Evolutionary conservation across 1,284 basidiomycete species (phyloP), one percentile per base, ranked within the genome.

Genomic region (Tilletia indica): DNA sequence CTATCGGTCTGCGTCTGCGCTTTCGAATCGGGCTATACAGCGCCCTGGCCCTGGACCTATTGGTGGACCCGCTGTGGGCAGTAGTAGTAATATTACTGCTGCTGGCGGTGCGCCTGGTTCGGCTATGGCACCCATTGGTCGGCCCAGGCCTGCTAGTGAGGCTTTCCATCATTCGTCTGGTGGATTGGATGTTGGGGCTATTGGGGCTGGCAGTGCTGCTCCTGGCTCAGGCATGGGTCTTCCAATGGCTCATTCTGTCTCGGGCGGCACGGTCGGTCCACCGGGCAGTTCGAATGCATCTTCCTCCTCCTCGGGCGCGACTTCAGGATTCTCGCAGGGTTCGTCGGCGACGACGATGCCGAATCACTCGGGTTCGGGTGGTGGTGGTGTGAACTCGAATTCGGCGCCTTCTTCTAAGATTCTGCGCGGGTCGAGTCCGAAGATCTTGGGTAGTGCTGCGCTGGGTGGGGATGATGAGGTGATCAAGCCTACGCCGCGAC

Each of bases 391-490:
- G n/a, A 67, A 67, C 19, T 6, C 42, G 9, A 21, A 19, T 16
- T 25, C 39, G 16, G 12, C n/a, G 2, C 38, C 38, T 56, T 9
- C 54, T 34, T 21, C 54, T 8, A 56, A 56, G 54, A 21, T 56
- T 34, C 9, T 21, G 14, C 64, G 64, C 9, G 14, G 34, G 14
- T 67, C 64, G 38, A 67, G 39, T n/a, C 64, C 64, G 68, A 79
- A 80, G 39, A 82, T 83, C 45, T 76, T 83, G 1, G 82, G 82
- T 64, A 83, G 82, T 71, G 78, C 82, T 5, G 82, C 82, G 38
- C 77, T 83, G 5, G 79, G 81, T 42, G 80, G 76, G n/a, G 82
- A 83, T 58, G 82, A 83, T 73, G 82, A 83, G 74, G 76, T 81
- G 31, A 73, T 83, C 39, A 79, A 81, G 70, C 82, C 82, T 39